A percentile compares a stretch with the other conserved stretches of the same genome.
Evolutionary conservation across 202 grass and related monocot genomes (phyloP).

Genomic region (Cymbopogon flexuosus): DNA sequence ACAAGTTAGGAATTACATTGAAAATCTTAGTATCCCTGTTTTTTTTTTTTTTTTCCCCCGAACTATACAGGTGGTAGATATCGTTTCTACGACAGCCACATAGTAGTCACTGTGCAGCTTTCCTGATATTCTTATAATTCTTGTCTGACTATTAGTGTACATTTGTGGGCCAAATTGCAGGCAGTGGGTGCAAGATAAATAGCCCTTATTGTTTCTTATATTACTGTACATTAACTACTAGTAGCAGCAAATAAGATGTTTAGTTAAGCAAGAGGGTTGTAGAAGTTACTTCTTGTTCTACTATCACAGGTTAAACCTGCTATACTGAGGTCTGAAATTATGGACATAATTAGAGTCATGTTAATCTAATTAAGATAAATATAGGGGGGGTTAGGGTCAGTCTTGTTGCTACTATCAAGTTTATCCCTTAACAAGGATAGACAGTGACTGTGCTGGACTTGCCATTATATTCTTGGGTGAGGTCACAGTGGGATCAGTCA

Average conservation of each 20-base stretch:
- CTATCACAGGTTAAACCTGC: background rate
- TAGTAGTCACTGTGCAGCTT: background rate
- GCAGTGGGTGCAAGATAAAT: background rate
- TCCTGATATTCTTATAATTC: background rate
- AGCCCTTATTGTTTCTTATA: too few relatives aligned
- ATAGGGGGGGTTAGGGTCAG: background rate
- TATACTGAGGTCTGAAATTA: background rate
- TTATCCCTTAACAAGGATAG: background rate
- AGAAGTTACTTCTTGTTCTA: slow-evolving; percentile 3
- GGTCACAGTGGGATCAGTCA: background rate
- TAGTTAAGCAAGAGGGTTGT: slow-evolving; percentile 5
- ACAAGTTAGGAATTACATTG: background rate
- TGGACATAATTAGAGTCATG: background rate
- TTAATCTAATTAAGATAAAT: background rate
- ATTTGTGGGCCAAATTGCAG: background rate
- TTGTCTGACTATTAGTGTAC: background rate
- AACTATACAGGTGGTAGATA: background rate
- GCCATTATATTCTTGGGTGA: background rate
- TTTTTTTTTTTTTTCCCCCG: background rate
- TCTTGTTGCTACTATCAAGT: background rate
- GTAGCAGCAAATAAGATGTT: slow-evolving; percentile 1
- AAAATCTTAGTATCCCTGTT: background rate
- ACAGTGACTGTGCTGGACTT: background rate
- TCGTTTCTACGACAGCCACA: background rate
- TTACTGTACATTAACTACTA: background rate